phyloP scores from a whole-genome alignment of 2,329 filamentous ascomycete genomes.

The Aspergillus vadensis region DNA sequence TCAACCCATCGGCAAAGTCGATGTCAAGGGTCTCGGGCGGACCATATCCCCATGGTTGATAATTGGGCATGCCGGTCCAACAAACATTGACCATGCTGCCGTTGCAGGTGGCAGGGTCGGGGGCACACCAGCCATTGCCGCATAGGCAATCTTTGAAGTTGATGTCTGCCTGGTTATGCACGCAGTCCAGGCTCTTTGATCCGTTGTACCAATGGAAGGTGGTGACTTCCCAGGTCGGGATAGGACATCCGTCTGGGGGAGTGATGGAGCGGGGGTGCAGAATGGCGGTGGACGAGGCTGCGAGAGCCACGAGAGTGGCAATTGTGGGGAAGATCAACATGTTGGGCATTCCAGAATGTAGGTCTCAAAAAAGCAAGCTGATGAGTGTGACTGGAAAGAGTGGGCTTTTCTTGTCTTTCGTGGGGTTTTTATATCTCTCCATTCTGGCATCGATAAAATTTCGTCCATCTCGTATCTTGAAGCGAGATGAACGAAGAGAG shows the following conservation, averaged over 20 bases:
- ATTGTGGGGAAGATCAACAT: slow-evolving; percentile 14
- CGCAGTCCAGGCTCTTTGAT: slow-evolving; percentile 24
- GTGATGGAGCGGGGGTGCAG: slow-evolving; percentile 24
- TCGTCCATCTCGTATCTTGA: background rate
- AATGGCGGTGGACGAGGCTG: slow-evolving; percentile 4
- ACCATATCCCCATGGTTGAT: slow-evolving; percentile 34
- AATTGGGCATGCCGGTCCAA: slow-evolving; percentile 34
- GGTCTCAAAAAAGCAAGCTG: too few species aligned
- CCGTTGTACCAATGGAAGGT: slow-evolving; percentile 24
- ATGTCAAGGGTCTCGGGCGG: slow-evolving; percentile 29
- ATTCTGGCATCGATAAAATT: background rate
- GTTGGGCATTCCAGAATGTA: background rate
- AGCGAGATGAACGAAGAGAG: background rate
- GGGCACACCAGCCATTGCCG: slow-evolving; percentile 25
- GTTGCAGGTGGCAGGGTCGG: slow-evolving; percentile 27
- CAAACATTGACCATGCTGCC: slow-evolving; percentile 28
- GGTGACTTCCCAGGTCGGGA: slow-evolving; percentile 31
- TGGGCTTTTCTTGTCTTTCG: background rate
- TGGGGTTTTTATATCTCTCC: too few species aligned
- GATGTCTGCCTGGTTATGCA: slow-evolving; percentile 25
- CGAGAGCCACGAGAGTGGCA: slow-evolving; percentile 11
- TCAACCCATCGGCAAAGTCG: slow-evolving; percentile 27
- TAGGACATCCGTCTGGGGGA: slow-evolving; percentile 29
- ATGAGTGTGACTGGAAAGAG: background rate
- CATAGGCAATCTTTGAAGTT: slow-evolving; percentile 29